Evolutionary conservation across 106 monocot species (phyloP).

Genomic region (Triglochin maritima): DNA sequence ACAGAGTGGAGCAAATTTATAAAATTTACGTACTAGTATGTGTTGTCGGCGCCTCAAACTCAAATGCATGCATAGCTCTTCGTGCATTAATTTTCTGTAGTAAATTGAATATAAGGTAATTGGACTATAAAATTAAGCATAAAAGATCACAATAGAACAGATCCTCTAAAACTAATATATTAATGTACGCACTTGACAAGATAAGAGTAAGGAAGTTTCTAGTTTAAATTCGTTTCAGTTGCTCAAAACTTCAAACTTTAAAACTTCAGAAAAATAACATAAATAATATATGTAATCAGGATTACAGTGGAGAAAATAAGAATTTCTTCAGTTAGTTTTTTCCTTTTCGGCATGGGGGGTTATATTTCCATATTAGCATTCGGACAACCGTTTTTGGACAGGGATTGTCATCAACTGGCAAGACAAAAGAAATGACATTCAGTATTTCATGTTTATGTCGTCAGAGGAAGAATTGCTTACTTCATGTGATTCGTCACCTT

Average conservation of each 20-base stretch:
- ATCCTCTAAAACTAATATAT: too few species aligned
- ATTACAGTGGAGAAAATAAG: background rate
- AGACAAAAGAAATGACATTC: background rate
- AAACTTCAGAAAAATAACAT: too few species aligned
- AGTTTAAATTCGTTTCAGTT: too few species aligned
- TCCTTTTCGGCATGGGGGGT: background rate
- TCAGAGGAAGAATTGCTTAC: background rate
- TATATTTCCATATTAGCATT: background rate
- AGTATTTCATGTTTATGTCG: background rate
- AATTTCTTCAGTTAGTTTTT: background rate
- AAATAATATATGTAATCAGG: background rate
- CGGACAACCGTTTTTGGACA: too few species aligned
- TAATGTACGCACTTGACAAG: too few species aligned
- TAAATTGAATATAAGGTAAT: background rate
- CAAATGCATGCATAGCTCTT: conserved; percentile 5
- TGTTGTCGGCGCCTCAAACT: background rate
- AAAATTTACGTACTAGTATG: conserved; percentile 6
- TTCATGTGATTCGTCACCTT: conserved; percentile 12
- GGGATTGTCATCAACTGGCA: background rate
- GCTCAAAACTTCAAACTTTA: too few species aligned
- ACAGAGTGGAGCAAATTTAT: background rate
- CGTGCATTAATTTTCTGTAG: background rate
- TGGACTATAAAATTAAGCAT: background rate
- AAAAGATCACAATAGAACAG: background rate
- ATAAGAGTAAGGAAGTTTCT: too few species aligned